Conservation (phyloP, 495 filamentous ascomycete genomes). For the Barbatosphaeria neglecta region DNA sequence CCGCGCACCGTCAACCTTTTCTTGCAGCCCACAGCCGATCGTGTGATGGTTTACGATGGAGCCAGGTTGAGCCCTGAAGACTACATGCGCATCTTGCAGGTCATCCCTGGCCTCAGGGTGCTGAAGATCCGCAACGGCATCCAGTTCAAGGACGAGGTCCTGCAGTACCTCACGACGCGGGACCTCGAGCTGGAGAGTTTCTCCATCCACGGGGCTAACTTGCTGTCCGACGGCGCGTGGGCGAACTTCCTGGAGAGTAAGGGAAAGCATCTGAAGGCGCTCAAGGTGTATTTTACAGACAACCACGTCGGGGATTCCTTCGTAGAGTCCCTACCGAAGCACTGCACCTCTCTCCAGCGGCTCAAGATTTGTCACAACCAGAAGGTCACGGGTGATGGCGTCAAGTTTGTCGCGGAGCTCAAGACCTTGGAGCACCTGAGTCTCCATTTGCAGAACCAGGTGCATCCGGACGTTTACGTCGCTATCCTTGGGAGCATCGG, state of each 20-base stretch:
- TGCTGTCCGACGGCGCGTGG: conserved; percentile 65
- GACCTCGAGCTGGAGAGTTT: conserved; percentile 47
- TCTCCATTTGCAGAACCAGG: conserved; percentile 46
- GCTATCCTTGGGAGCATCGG: conserved; percentile 50
- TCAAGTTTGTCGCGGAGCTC: conserved; percentile 43
- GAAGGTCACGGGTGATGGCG: conserved; percentile 29
- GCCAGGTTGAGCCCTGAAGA: conserved; percentile 63
- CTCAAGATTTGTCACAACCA: conserved; percentile 60
- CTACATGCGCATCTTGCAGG: conserved; percentile 69
- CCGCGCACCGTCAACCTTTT: conserved; percentile 64
- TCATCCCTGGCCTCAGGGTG: conserved; percentile 51
- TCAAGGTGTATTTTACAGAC: conserved; percentile 67
- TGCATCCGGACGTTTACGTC: conserved; percentile 44
- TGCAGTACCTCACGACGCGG: conserved; percentile 68
- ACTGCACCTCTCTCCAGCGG: conserved; percentile 52
- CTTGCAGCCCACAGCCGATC: conserved; percentile 51
- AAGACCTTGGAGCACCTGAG: conserved; percentile 58
- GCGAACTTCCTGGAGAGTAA: conserved; percentile 47
- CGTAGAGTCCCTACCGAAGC: conserved; percentile 35
- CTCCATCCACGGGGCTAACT: conserved; percentile 66
- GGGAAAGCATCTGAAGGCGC: conserved; percentile 48
- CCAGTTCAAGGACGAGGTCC: conserved; percentile 71
- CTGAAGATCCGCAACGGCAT: conserved; percentile 70
- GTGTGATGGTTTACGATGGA: conserved; percentile 69
- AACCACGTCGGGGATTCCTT: conserved; percentile 47